Percentiles rank a stretch among this genome's conserved stretches.
phyloP scores from a whole-genome alignment of 805 yeast species.

The Zygosaccharomyces lentus region DNA sequence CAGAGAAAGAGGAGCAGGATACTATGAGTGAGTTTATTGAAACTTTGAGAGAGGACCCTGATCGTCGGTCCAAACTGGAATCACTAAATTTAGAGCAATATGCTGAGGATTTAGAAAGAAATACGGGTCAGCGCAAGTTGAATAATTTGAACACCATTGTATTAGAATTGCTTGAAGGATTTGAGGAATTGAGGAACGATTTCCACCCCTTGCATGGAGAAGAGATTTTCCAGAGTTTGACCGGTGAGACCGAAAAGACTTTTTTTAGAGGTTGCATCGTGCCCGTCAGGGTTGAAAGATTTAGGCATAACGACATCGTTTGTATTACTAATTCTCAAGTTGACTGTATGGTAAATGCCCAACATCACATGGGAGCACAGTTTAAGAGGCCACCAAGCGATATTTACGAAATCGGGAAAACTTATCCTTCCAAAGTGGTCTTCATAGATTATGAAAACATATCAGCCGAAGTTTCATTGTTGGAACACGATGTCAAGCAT shows the following conservation, averaged over 20 bases:
- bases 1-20: conserved; percentile 46
- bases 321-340: conserved; percentile 57
- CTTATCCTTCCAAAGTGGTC: conserved; percentile 76
- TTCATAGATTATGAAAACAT: conserved; percentile 70
- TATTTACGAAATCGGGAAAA: conserved; percentile 60
- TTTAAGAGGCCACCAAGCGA: conserved; percentile 45
- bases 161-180: conserved; percentile 79
- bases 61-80: conserved; percentile 81
- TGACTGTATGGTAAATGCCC: conserved; percentile 53
- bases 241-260: conserved; percentile 75
- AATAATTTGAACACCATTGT: conserved; percentile 35
- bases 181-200: conserved; percentile 75
- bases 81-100: conserved; percentile 87
- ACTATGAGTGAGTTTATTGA: conserved; percentile 38
- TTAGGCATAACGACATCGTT: conserved; percentile 39
- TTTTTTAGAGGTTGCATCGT: conserved; percentile 66
- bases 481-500: conserved; percentile 57
- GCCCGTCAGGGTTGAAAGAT: conserved; percentile 65
- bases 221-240: conserved; percentile 82
- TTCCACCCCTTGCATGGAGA: conserved; percentile 59
- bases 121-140: conserved; percentile 34
- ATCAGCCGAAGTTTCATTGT: conserved; percentile 67
- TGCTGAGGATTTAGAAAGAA: conserved; percentile 78
- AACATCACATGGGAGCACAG: conserved; percentile 43
- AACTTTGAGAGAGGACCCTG: conserved; percentile 53